phyloP scores from a whole-genome alignment of 2,329 filamentous ascomycete species.

The Xylariaceae sp. region DNA sequence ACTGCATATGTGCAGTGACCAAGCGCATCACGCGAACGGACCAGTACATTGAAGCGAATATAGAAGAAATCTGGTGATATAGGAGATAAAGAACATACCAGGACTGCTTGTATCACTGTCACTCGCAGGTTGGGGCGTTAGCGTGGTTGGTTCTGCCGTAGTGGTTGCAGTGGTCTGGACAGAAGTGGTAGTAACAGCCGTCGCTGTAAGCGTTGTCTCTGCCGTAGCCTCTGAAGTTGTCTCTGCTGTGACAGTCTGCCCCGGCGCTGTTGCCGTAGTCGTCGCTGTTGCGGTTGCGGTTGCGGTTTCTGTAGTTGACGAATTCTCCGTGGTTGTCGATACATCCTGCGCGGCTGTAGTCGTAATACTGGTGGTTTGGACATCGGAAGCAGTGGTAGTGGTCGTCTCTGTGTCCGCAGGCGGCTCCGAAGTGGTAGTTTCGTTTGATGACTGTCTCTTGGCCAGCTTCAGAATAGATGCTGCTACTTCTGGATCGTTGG shows the following conservation, averaged over 20 bases:
- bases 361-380: not conserved
- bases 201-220: conserved; percentile 4
- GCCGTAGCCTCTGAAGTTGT: conserved; percentile 10
- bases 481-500: conserved; percentile 57
- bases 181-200: not conserved
- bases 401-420: conserved; percentile 1
- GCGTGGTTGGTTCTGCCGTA: not conserved
- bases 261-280: not conserved
- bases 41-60: too few relatives aligned
- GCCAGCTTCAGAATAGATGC: conserved; percentile 61
- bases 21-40: too few relatives aligned
- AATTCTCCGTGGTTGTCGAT: not conserved
- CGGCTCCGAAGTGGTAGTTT: conserved; percentile 22
- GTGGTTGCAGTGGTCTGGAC: conserved; percentile 3
- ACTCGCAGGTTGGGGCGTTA: not conserved
- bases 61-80: conserved; percentile 5
- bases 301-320: too few relatives aligned
- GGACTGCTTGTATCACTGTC: conserved; percentile 1
- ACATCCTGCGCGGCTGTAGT: not conserved
- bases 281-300: not conserved
- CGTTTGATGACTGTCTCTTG: conserved; percentile 48
- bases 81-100: conserved; percentile 6
- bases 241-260: conserved; percentile 3
- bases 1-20: too few relatives aligned
- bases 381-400: conserved; percentile 1